Evolutionary conservation across 2,329 filamentous ascomycete genomes (phyloP).

Genomic region (Diplodia mutila): DNA sequence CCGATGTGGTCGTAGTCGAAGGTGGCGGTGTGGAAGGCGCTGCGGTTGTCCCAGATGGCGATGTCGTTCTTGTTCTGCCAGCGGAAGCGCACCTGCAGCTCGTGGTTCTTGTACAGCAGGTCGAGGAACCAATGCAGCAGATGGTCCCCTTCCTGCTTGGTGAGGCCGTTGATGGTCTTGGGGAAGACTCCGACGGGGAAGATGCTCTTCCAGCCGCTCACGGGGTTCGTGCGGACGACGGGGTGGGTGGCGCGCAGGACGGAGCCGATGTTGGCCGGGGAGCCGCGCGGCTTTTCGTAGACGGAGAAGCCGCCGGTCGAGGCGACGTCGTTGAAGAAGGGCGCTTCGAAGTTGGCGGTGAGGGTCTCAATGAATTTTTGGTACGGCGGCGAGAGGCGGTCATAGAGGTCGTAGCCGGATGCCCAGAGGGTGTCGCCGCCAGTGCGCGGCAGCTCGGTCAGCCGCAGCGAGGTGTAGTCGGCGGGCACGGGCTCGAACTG

Average conservation of each 20-base stretch:
- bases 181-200: conserved; percentile 45
- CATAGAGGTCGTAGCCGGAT: conserved; percentile 51
- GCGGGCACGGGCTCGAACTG: conserved; percentile 47
- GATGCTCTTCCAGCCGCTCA: conserved; percentile 64
- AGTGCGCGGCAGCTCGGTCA: conserved; percentile 38
- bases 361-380: conserved; percentile 54
- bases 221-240: conserved; percentile 64
- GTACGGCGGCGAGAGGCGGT: conserved; percentile 53
- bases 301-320: conserved; percentile 49
- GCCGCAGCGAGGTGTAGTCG: conserved; percentile 45
- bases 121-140: conserved; percentile 49
- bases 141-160: conserved; percentile 47
- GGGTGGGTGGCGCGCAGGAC: conserved; percentile 58
- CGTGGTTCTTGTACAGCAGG: conserved; percentile 54
- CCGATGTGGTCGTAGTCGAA: conserved; percentile 64
- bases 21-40: conserved; percentile 63
- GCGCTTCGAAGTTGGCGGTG: conserved; percentile 52
- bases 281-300: conserved; percentile 54
- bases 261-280: conserved; percentile 59
- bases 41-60: conserved; percentile 70
- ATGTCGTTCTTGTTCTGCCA: conserved; percentile 56
- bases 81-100: conserved; percentile 54
- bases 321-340: conserved; percentile 48
- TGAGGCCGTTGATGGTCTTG: conserved; percentile 49
- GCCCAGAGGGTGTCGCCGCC: conserved; percentile 41